Conservation (phyloP, 163 green algal genomes). For the Picocystis sp. region DNA sequence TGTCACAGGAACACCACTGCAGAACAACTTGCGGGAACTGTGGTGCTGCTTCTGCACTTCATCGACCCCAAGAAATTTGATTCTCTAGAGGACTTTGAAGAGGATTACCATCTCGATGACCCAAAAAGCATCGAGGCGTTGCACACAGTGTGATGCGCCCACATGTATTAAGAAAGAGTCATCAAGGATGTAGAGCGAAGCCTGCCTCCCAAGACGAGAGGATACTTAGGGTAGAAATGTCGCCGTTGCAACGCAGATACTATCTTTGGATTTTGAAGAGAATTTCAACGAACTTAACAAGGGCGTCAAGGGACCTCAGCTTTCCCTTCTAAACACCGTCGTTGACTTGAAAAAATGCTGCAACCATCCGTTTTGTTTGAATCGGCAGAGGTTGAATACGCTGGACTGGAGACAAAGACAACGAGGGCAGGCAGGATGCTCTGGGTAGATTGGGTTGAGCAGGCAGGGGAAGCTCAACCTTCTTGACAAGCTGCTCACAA, state of each 20-base stretch:
- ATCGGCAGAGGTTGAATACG: slow-evolving; percentile 22
- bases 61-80: slow-evolving; percentile 64
- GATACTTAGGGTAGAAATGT: slow-evolving; percentile 88
- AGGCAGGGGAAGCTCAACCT: slow-evolving; percentile 48
- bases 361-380: slow-evolving; percentile 98
- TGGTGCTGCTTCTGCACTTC: slow-evolving; percentile 88
- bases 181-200: slow-evolving; percentile 90
- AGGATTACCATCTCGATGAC: slow-evolving; percentile 33
- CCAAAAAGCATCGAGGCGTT: slow-evolving; percentile 40
- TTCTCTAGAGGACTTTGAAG: slow-evolving; percentile 56
- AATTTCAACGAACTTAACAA: slow-evolving; percentile 61
- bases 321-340: slow-evolving; percentile 87
- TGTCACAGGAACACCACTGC: slow-evolving; percentile 81
- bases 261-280: slow-evolving; percentile 76
- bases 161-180: slow-evolving; percentile 82
- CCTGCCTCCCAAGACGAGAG: slow-evolving; percentile 88
- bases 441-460: slow-evolving; percentile 42
- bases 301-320: slow-evolving; percentile 28
- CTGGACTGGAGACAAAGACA: background rate
- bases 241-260: slow-evolving; percentile 83
- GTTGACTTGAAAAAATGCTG: slow-evolving; percentile 93
- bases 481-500: slow-evolving; percentile 80
- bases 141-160: slow-evolving; percentile 66
- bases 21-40: slow-evolving; percentile 87
- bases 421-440: slow-evolving; percentile 18